Conservation (phyloP, 192 early-diverging fungal species). For the Kickxella alabastrina region DNA sequence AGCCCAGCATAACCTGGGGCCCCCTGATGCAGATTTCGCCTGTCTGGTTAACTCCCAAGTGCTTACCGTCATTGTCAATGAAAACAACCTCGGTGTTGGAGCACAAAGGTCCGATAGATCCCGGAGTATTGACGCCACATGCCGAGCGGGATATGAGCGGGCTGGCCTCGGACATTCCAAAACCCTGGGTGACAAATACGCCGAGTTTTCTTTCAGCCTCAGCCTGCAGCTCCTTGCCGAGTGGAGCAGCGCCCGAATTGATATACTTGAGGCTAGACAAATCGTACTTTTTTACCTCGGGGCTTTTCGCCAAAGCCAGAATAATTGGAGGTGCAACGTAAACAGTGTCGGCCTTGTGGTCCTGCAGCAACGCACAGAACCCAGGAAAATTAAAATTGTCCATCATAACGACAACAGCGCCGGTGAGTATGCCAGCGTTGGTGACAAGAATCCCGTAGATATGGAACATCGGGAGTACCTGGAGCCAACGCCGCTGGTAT, state of each 20-base stretch:
- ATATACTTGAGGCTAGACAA: constrained; percentile 61
- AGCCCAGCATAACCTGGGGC: constrained; percentile 85
- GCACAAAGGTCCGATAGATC: constrained; percentile 68
- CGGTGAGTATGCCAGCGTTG: constrained; percentile 42
- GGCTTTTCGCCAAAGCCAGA: constrained; percentile 72
- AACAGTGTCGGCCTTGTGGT: constrained; percentile 64
- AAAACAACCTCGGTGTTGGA: constrained; percentile 72
- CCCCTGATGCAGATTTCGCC: constrained; percentile 87
- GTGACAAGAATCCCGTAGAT: constrained; percentile 62
- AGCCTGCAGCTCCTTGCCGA: constrained; percentile 62
- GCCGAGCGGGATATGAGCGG: constrained; percentile 35
- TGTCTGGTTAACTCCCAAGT: constrained; percentile 55
- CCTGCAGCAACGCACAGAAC: constrained; percentile 64
- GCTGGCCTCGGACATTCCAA: constrained; percentile 64
- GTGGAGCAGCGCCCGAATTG: constrained; percentile 77
- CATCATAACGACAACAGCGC: constrained; percentile 64
- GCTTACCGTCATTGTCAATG: constrained; percentile 67
- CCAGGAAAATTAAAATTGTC: constrained; percentile 67
- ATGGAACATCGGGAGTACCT: constrained; percentile 69
- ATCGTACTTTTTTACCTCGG: constrained; percentile 70
- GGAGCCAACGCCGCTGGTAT: constrained; percentile 33
- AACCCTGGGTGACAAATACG: constrained; percentile 55
- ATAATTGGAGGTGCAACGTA: constrained; percentile 64
- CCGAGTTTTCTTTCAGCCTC: constrained; percentile 50
- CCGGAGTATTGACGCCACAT: constrained; percentile 19